Evolutionary conservation across 768 basidiomycete genomes (phyloP).

Genomic region (Agaricus blazei): DNA sequence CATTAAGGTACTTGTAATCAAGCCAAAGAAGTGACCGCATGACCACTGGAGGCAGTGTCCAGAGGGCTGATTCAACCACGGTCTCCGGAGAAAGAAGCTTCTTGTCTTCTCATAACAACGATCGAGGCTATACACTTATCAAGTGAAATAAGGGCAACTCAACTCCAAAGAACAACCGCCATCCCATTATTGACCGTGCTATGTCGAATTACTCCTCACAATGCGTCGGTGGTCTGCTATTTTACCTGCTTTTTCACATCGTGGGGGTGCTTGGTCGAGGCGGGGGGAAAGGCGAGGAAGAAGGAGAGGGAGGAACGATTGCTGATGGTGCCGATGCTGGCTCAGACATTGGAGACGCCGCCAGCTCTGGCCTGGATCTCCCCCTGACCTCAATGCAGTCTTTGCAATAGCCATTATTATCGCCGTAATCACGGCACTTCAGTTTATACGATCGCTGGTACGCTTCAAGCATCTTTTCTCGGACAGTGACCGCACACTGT

Average conservation of each 20-base stretch:
- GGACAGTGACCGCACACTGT: neutral
- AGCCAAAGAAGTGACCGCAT: too few species aligned
- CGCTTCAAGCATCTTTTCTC: slow-evolving; percentile 1
- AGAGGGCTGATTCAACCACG: too few species aligned
- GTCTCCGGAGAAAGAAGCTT: too few species aligned
- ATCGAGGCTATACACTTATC: too few species aligned
- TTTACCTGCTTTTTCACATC: neutral
- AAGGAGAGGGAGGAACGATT: too few species aligned
- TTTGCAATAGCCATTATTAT: neutral
- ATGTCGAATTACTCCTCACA: neutral
- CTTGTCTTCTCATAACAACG: too few species aligned
- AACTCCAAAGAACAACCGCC: too few species aligned
- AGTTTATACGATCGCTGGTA: neutral
- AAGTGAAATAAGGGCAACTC: too few species aligned
- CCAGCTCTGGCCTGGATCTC: neutral
- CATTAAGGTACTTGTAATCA: too few species aligned
- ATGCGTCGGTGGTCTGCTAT: neutral
- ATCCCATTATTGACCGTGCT: too few species aligned
- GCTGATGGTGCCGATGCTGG: too few species aligned
- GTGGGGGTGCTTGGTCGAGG: neutral
- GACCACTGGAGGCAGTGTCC: too few species aligned
- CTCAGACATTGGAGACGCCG: neutral
- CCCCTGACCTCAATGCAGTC: neutral
- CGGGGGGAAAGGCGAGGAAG: neutral
- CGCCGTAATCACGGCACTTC: neutral